Evolutionary conservation across 345 rosid genomes (phyloP), one percentile per base, ranked within the genome.

Genomic region (Citrus unshiu): DNA sequence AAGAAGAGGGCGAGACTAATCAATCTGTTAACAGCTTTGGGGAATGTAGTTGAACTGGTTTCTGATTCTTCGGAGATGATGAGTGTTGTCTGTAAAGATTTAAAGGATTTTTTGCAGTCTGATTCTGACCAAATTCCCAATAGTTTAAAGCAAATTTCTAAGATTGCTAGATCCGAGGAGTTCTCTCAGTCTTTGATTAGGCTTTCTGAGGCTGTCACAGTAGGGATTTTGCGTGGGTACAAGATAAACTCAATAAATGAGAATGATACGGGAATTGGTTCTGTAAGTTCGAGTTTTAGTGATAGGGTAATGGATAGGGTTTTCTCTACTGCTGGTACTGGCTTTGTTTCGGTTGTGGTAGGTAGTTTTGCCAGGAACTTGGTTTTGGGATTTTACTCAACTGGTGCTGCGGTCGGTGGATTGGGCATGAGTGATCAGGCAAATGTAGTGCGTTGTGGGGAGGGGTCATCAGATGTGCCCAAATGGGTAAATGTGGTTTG

Each of bases 361-460:
- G 98, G 98, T 84, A 97, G 98, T 82, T 93, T 97, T 83, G 98
- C 99, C 3, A 89, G 85, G 89, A 97, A 93, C 88, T 85, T 97
- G 79, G 96, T 93, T 60, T 78, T 93, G 86, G 99, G 97, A 1
- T 92, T 91, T 80, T 88, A 88, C 87, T 81, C 95, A 1, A 74
- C 58, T 49, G 84, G 82, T 71, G 83, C 70, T 32, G 77, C 84
- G 9, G 79, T 24, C 27, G 30, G 78, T 64, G 83, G 80, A 10
- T 69, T 43, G 30, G 62, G 73, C 60, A 67, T 13, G 54, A 58
- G 69, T 49, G 73, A 64, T 73, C 60, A 57, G 9, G 68, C 60
- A 68, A 64, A 30, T 73, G 68, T 61, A 57, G 78, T 69, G 39
- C 70, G 70, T 49, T 69, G 29, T 40, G 77, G 74, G 21, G 81